Evolutionary conservation across 1,139 yeast species (phyloP).

Genomic region (Hemisphaericaspora subhashii): DNA sequence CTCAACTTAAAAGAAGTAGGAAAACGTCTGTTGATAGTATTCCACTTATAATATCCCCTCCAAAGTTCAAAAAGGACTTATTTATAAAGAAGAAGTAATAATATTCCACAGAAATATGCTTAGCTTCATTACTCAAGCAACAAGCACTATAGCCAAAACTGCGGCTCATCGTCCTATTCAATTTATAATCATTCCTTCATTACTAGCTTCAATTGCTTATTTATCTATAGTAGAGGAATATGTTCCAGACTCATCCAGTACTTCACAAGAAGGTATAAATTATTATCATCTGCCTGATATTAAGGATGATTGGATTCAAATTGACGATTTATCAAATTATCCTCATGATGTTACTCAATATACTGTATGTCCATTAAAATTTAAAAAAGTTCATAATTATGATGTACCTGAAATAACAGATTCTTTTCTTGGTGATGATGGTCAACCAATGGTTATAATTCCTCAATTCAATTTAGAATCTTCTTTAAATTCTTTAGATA

Average conservation of each 20-base stretch:
- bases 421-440: constrained; percentile 30
- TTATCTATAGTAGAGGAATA: constrained; percentile 81
- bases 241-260: constrained; percentile 43
- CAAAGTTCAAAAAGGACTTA: no score
- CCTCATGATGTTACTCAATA: constrained; percentile 43
- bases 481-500: constrained; percentile 33
- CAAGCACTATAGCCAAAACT: constrained; percentile 53
- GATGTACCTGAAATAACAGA: constrained; percentile 33
- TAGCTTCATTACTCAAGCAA: constrained; percentile 30
- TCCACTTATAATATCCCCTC: no score
- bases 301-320: constrained; percentile 41
- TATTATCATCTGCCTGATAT: constrained; percentile 45
- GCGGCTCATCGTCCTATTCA: constrained; percentile 91
- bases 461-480: constrained; percentile 12
- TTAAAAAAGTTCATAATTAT: constrained; percentile 42
- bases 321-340: constrained; percentile 33
- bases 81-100: neutral
- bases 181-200: constrained; percentile 69
- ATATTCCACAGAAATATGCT: constrained; percentile 19
- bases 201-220: constrained; percentile 80
- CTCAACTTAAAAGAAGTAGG: no score
- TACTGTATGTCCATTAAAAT: constrained; percentile 56
- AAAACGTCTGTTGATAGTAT: no score
- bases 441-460: neutral
- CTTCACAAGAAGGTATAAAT: constrained; percentile 18